Evolutionary conservation across 108 stramenopile species (phyloP).

Genomic region (Hondaea fermentalgiana): DNA sequence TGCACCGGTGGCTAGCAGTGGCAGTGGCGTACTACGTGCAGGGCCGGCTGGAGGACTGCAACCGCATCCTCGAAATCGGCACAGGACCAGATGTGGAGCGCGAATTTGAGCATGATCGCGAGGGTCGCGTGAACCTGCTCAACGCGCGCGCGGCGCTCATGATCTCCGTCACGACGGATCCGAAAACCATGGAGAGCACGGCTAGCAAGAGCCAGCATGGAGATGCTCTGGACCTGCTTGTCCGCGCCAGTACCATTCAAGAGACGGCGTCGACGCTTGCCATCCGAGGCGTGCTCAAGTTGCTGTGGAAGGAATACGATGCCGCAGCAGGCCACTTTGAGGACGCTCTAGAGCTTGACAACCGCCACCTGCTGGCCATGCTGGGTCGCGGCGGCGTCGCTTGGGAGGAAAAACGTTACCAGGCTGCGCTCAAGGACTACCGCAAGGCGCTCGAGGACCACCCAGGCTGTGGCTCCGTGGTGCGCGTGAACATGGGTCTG

Average conservation of each 20-base stretch:
- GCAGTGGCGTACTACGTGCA: constrained; percentile 4
- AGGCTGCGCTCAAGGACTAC: background rate
- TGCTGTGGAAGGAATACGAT: background rate
- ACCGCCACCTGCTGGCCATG: background rate
- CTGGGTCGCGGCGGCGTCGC: background rate
- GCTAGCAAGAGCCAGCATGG: background rate
- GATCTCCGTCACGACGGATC: background rate
- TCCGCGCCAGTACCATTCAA: background rate
- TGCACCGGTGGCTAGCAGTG: background rate
- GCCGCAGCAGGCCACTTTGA: background rate
- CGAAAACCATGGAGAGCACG: background rate
- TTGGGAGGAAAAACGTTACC: background rate
- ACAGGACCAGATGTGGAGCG: background rate
- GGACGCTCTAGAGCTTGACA: background rate
- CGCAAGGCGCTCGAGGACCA: background rate
- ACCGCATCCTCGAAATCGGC: background rate
- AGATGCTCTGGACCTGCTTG: background rate
- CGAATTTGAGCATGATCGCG: background rate
- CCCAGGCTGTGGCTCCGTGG: background rate
- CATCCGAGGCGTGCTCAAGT: background rate
- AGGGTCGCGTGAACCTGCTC: background rate
- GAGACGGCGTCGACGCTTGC: background rate
- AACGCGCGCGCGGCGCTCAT: background rate
- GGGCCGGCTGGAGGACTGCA: background rate
- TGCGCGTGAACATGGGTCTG: background rate